phyloP scores from a whole-genome alignment of 2,329 filamentous ascomycete genomes.

The Alternaria triticina region DNA sequence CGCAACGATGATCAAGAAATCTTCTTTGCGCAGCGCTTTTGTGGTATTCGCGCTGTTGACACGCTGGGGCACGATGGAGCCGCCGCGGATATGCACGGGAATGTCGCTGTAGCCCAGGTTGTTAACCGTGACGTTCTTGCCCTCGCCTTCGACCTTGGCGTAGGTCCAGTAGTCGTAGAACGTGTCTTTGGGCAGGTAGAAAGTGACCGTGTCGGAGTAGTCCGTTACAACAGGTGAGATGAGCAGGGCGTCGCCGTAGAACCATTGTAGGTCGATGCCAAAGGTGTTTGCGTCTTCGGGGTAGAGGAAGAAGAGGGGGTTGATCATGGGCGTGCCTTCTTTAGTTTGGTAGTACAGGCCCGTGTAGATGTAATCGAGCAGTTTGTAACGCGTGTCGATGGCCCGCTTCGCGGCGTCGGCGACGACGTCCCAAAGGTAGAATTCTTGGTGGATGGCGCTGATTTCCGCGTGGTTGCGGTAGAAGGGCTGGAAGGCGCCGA shows the following conservation, averaged over 20 bases:
- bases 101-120: constrained; percentile 61
- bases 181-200: constrained; percentile 64
- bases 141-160: constrained; percentile 54
- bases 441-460: constrained; percentile 66
- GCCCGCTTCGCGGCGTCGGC: constrained; percentile 69
- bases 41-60: constrained; percentile 64
- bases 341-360: constrained; percentile 66
- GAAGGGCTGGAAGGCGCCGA: constrained; percentile 77
- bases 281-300: constrained; percentile 63
- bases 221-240: constrained; percentile 63
- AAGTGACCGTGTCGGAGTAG: constrained; percentile 58
- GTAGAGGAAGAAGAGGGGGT: constrained; percentile 76
- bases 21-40: constrained; percentile 66
- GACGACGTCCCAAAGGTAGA: constrained; percentile 72
- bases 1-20: constrained; percentile 75
- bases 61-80: constrained; percentile 69
- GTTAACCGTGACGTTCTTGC: constrained; percentile 51
- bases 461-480: constrained; percentile 74
- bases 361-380: constrained; percentile 84
- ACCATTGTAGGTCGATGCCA: constrained; percentile 62
- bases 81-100: constrained; percentile 72
- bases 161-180: constrained; percentile 69
- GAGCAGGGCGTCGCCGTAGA: constrained; percentile 64
- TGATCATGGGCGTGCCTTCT: constrained; percentile 69
- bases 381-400: constrained; percentile 74